These are phyloP conservation scores for Pyropia haitanensis DNA, from an alignment of 23 red algal genomes.

Conservation along the genomic window DNA sequence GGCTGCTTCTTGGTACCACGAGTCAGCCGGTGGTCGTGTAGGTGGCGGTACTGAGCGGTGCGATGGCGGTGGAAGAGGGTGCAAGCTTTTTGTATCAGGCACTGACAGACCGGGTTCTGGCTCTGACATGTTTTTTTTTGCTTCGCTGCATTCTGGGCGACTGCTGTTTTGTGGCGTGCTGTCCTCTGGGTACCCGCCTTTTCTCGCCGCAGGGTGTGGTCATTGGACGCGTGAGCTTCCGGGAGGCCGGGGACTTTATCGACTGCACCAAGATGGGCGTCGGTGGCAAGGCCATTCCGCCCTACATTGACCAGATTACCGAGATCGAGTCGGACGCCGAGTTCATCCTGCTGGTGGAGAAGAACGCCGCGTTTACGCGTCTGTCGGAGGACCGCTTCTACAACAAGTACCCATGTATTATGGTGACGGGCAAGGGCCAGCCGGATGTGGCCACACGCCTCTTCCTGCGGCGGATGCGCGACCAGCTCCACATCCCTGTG, in stretches of 20 bases:
- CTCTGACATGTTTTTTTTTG: too few relatives aligned
- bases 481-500: conserved; percentile 58
- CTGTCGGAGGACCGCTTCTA: conserved; percentile 92
- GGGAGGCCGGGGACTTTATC: conserved; percentile 85
- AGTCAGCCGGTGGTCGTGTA: too few relatives aligned
- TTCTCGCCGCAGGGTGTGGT: conserved; percentile 33
- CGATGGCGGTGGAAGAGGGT: too few relatives aligned
- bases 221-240: conserved; percentile 78
- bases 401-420: conserved; percentile 77
- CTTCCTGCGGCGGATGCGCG: conserved; percentile 57
- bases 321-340: conserved; percentile 78
- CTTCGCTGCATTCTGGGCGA: too few relatives aligned
- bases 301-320: conserved; percentile 75
- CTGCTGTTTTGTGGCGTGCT: too few relatives aligned
- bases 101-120: too few relatives aligned
- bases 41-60: too few relatives aligned
- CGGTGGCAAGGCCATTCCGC: conserved; percentile 94
- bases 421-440: conserved; percentile 90
- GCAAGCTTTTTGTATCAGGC: too few relatives aligned
- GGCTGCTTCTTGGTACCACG: too few relatives aligned
- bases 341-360: conserved; percentile 90
- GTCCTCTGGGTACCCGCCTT: too few relatives aligned
- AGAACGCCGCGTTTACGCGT: conserved; percentile 92
- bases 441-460: conserved; percentile 86
- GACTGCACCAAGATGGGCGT: conserved; percentile 92